Base-by-base conservation (phyloP, 805 yeast species). In the Schizosaccharomyces lindneri region DNA sequence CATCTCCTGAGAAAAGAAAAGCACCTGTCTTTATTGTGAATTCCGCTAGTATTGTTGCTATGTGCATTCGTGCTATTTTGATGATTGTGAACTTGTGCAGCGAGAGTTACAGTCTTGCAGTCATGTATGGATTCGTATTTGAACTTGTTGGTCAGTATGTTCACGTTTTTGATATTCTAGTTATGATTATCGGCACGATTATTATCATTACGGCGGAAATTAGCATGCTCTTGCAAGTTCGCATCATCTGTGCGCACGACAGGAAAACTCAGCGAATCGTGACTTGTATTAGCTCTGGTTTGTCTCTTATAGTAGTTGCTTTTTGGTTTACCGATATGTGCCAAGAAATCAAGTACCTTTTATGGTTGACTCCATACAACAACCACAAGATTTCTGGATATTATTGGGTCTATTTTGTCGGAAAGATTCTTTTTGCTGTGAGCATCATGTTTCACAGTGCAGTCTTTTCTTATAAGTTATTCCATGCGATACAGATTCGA, bases 11-110 rank as follows among this genome's bases (percentile, higher is more conserved):
- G 59, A 63, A 63, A 43, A 65, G 66, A 66, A 76, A 71, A 27
- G 80, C 89, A 0, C 85, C 88, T 6, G 79, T 87, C 36, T 90
- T 87, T 69, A 69, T 82, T n/a, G 71, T 87, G 57, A 88, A 89
- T 70, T 82, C 81, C 68, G 61, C 75, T 2, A 79, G 85, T 43
- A 73, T 90, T 61, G 60, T 79, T 2, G 68, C 81, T 4, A 71
- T 83, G 61, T 70, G 83, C 4, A 62, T 87, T 17, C 83, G 85
- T 61, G 79, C 88, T 0, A 76, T 79, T 1, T 71, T 88, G 5
- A 81, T 78, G 70, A 66, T 84, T 36, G 75, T 72, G 13, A 81
- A 82, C 65, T 68, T 82, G 21, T 67, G 76, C 43, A 79, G 84
- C 11, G 75, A 81, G 1, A 79, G 77, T 65, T 73, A 77, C 36